Evolutionary conservation across 129 eudicot species (phyloP), one percentile per base, ranked within the genome.

Genomic region (Escallonia herrerae): DNA sequence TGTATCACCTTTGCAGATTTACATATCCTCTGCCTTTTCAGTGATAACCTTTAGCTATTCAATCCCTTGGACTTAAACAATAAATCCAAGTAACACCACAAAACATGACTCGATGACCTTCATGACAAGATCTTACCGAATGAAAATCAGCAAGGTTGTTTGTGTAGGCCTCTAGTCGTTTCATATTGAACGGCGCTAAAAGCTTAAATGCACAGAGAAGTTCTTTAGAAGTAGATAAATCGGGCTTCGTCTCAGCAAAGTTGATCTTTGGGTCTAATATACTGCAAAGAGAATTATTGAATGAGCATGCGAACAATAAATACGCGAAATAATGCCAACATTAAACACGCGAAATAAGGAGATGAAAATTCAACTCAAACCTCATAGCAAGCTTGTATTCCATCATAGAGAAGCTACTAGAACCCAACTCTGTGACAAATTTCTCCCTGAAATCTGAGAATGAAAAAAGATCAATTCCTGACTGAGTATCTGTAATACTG

Each of bases 311-410:
- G 5, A 40, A 4, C 8, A 47, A 54, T 14, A 45, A 14, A 69
- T 46, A 56, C 15, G 14, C 13, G 0, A 45, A 37, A 43, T 63
- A 49, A 39, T 22, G 33, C 33, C 33, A 22, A 57, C 8, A 47
- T 49, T 14, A 45, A 14, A 69, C 52, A 56, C 15, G n/a, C 13
- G 0, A 45, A 37, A 43, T 63, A 49, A 43, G 58, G 61, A 63
- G 53, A 40, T 64, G 42, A 45, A 61, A 43, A 41, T 65, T 59
- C 43, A 8, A 58, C 47, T 49, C 81, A 6, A 45, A 93, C 99
- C 97, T 89, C 95, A 89, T 82, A 15, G 99, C 99, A 70, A 94
- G 99, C 80, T 94, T 84, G 83, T 84, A 86, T 22, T 89, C 90
- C 97, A 94, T 94, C 49, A 84, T 40, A 58, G 81, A 81, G 67